Evolutionary conservation across 805 yeast species (phyloP).

Genomic region (Candida lessepsii): DNA sequence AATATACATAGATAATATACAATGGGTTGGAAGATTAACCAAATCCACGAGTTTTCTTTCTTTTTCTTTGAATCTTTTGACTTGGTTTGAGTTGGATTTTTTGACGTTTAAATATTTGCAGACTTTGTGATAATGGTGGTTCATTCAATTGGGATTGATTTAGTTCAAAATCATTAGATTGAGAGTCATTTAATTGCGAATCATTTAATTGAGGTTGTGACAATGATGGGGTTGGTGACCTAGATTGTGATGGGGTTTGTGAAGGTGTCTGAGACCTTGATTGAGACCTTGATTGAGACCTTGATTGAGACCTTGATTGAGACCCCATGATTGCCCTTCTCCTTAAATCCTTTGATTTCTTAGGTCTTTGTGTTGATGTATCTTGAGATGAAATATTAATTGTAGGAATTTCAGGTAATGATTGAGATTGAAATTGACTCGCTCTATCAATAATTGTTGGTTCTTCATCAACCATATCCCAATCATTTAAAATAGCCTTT

Average conservation of each 20-base stretch:
- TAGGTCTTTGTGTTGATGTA: conserved; percentile 5
- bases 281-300: background rate
- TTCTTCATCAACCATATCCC: conserved; percentile 16
- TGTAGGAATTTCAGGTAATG: conserved; percentile 15
- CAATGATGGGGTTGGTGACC: background rate
- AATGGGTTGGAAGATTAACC: no score
- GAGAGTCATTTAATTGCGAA: no score
- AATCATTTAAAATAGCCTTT: conserved; percentile 15
- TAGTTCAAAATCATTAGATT: no score
- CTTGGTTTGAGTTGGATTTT: background rate
- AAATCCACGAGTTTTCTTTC: conserved; percentile 45
- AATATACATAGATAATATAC: conserved; percentile 6
- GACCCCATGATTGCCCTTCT: background rate
- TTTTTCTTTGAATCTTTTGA: conserved; percentile 15
- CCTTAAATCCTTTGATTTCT: conserved; percentile 5
- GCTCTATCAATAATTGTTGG: conserved; percentile 8
- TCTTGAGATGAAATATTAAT: conserved; percentile 17
- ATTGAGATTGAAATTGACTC: conserved; percentile 2
- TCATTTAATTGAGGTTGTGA: no score
- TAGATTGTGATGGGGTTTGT: background rate
- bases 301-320: background rate
- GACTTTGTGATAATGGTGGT: conserved; percentile 6
- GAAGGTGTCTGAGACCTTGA: background rate
- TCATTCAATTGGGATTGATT: no score
- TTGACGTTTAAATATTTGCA: conserved; percentile 3